Evolutionary conservation across 768 basidiomycete genomes (phyloP), one percentile per base, ranked within the genome.

Genomic region (Leccinum subgranulosum): DNA sequence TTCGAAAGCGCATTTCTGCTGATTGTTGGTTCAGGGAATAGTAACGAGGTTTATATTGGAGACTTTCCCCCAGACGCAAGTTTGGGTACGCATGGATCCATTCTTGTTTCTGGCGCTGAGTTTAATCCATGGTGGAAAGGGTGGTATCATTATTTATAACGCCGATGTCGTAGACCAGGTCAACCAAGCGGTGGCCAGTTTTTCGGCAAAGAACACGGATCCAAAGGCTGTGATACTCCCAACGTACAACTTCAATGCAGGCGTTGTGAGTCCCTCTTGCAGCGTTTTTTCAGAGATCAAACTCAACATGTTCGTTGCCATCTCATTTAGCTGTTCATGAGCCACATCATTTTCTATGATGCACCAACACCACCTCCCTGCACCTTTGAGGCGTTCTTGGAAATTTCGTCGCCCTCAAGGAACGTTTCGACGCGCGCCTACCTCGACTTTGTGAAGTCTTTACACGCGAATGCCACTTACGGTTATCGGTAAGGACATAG

Each of bases 81-180:
- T 48, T 25, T 48, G 47, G 47, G 47, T 48, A 5, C 4, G 47
- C 10, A n/a, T 33, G 29, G 31, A 11, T 11, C 6, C n/a, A 39
- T 36, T 45, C 15, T 21, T 9, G 29, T 27, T 14, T 45, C 31
- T 36, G 12, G 11, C 51, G 15, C 9, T 2, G 23, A 36, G 12
- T 1, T 52, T 51, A 41, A 4, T 41, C 23, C n/a, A 6, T 5
- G 17, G 23, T 34, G 33, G 3, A 19, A 50, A 84, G 83, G 82
- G 81, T 12, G 84, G 84, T 5, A 29, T 75, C 1, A 75, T 84
- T 31, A 65, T 61, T 1, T 72, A 69, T 51, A 52, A 62, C 6
- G 48, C 19, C 7, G 33, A 25, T 17, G 23, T 43, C 31, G 28
- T 55, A 10, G 57, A 55, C 19, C 28, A 28, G 34, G 36, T 61